Evolutionary conservation across 169 alveolate species (phyloP), one percentile per base, ranked within the genome.

Genomic region (Plasmodium ovale): DNA sequence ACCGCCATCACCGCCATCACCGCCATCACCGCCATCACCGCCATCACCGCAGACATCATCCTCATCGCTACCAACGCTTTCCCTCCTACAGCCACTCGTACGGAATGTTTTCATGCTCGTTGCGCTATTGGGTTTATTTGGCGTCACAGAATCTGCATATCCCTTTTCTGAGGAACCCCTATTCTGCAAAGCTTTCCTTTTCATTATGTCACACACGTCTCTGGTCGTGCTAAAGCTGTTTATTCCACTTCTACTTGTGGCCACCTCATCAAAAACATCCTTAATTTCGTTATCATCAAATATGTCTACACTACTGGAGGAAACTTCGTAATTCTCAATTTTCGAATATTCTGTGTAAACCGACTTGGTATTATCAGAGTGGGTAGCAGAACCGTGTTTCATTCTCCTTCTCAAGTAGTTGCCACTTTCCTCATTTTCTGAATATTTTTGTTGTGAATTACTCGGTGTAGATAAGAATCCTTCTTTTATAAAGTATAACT

Each of bases 281-380:
- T 64, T 23, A 19, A 79, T 64, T 60, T 23, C 35, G 27, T 79
- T 51, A 69, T 79, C 70, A n/a, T 79, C 89, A 65, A 49, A 79
- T 49, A 35, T 62, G 59, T 54, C 69, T 25, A 64, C 72, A 56
- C 82, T 64, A 67, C 84, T 79, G 19, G 89, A 79, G 5, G 89
- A 64, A 4, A 67, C 51, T 12, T 79, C 70, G 58, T 67, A 65
- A 19, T 62, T 65, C 44, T 62, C 72, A 21, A 31, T 10, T 64
- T 65, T 56, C 21, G 64, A 64, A 19, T 29, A 64, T 25, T 51
- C 82, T 29, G 89, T 64, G 42, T 49, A 64, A 16, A 70, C n/a
- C 16, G 84, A 64, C 29, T 65, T 79, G 21, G 31, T 64, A 25
- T 59, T 29, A 9, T 56, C 51, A 3, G 65, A 23, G 25, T 23